Evolutionary conservation across 2,329 filamentous ascomycete genomes (phyloP).

Genomic region (Pseudogymnoascus sp.): DNA sequence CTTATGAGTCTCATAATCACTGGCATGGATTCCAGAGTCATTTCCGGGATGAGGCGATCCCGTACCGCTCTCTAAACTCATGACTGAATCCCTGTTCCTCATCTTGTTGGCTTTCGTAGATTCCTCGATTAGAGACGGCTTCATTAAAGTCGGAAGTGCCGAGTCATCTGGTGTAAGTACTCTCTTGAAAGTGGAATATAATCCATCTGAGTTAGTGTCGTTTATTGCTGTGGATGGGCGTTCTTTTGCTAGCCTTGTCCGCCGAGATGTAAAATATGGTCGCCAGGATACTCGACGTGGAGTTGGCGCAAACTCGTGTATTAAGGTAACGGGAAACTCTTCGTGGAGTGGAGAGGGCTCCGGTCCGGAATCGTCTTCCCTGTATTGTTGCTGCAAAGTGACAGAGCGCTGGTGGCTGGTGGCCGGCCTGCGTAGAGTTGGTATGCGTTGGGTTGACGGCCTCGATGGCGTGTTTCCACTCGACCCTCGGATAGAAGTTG

Average conservation of each 20-base stretch:
- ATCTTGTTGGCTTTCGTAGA: background rate
- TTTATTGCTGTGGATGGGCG: slow-evolving; percentile 20
- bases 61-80: background rate
- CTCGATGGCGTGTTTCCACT: slow-evolving; percentile 37
- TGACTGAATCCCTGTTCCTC: background rate
- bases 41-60: slow-evolving; percentile 13
- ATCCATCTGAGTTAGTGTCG: slow-evolving; percentile 21
- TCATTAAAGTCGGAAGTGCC: slow-evolving; percentile 25
- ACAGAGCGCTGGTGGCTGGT: slow-evolving; percentile 73
- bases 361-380: slow-evolving; percentile 20
- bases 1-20: slow-evolving; percentile 36
- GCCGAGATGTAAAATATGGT: slow-evolving; percentile 27
- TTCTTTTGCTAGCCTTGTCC: slow-evolving; percentile 26
- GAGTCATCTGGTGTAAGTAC: slow-evolving; percentile 23
- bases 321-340: slow-evolving; percentile 13
- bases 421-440: slow-evolving; percentile 63
- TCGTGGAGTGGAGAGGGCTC: slow-evolving; percentile 12
- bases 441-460: slow-evolving; percentile 52
- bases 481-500: slow-evolving; percentile 47
- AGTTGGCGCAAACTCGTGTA: slow-evolving; percentile 17
- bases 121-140: slow-evolving; percentile 23
- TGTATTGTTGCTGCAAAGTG: slow-evolving; percentile 51
- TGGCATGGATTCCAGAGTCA: slow-evolving; percentile 15
- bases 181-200: slow-evolving; percentile 25
- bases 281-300: slow-evolving; percentile 23